Evolutionary conservation across 192 early-diverging fungal genomes (phyloP), one percentile per base, ranked within the genome.

Genomic region (Podila horticola): DNA sequence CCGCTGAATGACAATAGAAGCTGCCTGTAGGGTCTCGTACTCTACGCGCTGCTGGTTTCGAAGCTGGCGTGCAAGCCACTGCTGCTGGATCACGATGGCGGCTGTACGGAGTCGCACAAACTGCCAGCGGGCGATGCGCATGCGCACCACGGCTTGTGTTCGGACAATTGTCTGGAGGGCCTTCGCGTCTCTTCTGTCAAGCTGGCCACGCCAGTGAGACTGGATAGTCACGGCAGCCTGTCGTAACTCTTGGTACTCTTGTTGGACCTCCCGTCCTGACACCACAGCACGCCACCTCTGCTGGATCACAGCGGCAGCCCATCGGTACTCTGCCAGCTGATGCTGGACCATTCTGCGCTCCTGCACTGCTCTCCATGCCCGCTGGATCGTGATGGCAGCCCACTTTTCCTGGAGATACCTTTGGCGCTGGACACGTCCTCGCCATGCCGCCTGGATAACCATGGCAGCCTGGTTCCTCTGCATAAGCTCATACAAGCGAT

Each of bases 401-500:
- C 5, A 24, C 45, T 30, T 62, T 15, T 45, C 20, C 15, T 36
- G 65, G 19, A 68, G 22, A 57, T 61, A 83, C 19, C 12, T 50
- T 38, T 10, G 63, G 11, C 69, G 68, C 22, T 75, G 68, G 17
- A 67, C 58, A 51, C 64, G 51, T 30, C 74, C 82, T 12, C 69
- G 74, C 82, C 76, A 79, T 13, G 66, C 52, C 5, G 76, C 70
- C 15, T 79, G 76, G 28, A 79, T 79, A 4, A 19, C 41, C 69
- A 72, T 51, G 33, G 58, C 26, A 10, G 76, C 76, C 60, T 72
- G 59, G 12, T 72, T 72, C 66, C 72, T 69, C 38, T 52, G 69
- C 69, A 72, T 67, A 4, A 72, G 69, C 22, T 59, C 28, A 30
- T 67, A 57, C 33, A 79, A 50, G 28, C 76, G 29, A 48, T 79